phyloP scores from a whole-genome alignment of 371 early-diverging fungal genomes.

The Mortierella sp. region DNA sequence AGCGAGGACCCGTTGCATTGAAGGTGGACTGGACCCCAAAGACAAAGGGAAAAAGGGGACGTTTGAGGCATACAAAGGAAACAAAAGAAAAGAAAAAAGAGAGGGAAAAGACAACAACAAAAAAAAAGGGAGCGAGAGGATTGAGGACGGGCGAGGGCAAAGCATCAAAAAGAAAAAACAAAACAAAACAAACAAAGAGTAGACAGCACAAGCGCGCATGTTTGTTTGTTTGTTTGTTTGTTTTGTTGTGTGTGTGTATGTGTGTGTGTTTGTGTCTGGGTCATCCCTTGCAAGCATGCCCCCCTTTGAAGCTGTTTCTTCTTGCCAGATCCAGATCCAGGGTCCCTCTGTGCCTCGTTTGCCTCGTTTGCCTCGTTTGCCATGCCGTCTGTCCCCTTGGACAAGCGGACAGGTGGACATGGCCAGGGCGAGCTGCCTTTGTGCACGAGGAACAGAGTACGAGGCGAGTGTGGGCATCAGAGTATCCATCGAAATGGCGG shows the following conservation, averaged over 20 bases:
- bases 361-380: neutral
- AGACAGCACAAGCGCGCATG: neutral
- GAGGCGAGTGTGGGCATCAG: too few species aligned
- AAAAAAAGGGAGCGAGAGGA: too few species aligned
- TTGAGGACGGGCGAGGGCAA: neutral
- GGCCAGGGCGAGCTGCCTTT: conserved; percentile 1
- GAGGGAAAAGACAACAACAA: neutral
- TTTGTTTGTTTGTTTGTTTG: neutral
- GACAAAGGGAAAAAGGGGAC: neutral
- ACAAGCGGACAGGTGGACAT: neutral
- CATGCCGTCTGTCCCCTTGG: neutral
- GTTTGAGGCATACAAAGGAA: neutral
- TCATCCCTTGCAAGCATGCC: too few species aligned
- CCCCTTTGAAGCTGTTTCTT: neutral
- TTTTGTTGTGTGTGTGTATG: too few species aligned
- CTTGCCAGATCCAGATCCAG: conserved; percentile 5
- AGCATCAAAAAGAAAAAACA: conserved; percentile 6
- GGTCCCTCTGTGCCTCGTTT: neutral
- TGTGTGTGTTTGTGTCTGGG: neutral
- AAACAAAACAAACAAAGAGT: neutral
- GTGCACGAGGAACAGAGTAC: too few species aligned
- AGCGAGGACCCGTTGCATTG: neutral
- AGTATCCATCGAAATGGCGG: too few species aligned
- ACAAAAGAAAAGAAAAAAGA: neutral
- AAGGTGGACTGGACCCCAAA: conserved; percentile 2